These are phyloP conservation scores for Erythrophleum fordii DNA, from an alignment of 306 rosid species.

Conservation along the genomic window DNA sequence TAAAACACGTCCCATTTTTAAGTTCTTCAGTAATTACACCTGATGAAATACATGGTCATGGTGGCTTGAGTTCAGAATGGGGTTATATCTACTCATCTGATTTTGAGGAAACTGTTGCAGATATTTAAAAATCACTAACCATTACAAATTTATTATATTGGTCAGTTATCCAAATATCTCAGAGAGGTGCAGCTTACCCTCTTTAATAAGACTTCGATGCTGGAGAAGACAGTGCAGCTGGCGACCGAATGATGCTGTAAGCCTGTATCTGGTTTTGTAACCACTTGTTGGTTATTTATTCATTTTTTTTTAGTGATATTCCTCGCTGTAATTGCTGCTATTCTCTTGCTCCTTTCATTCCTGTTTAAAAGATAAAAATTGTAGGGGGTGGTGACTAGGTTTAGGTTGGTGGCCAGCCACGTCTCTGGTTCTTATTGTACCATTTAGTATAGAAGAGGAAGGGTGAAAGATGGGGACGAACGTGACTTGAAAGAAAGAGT, in stretches of 20 bases:
- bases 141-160: conserved; percentile 24
- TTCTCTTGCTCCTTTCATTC: conserved; percentile 29
- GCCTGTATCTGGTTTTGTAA: conserved; percentile 38
- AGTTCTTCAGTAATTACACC: background rate
- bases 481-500: conserved; percentile 29
- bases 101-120: conserved; percentile 11
- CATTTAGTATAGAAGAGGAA: conserved; percentile 44
- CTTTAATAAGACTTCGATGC: conserved; percentile 90
- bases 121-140: conserved; percentile 22
- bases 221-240: conserved; percentile 78
- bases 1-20: background rate
- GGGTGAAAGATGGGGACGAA: conserved; percentile 35
- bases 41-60: conserved; percentile 13
- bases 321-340: conserved; percentile 36
- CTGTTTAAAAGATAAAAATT: background rate
- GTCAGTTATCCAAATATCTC: conserved; percentile 73
- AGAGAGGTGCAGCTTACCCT: conserved; percentile 95
- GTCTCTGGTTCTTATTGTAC: conserved; percentile 51
- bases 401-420: conserved; percentile 40
- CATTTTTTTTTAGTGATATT: conserved; percentile 37
- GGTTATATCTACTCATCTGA: background rate
- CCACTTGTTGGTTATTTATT: conserved; percentile 48
- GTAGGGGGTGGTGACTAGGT: conserved; percentile 31
- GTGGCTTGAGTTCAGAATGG: conserved; percentile 30
- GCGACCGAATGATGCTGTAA: conserved; percentile 41